Evolutionary conservation across 305 asterid genomes (phyloP), one percentile per base, ranked within the genome.

Genomic region (Striga hermonthica): DNA sequence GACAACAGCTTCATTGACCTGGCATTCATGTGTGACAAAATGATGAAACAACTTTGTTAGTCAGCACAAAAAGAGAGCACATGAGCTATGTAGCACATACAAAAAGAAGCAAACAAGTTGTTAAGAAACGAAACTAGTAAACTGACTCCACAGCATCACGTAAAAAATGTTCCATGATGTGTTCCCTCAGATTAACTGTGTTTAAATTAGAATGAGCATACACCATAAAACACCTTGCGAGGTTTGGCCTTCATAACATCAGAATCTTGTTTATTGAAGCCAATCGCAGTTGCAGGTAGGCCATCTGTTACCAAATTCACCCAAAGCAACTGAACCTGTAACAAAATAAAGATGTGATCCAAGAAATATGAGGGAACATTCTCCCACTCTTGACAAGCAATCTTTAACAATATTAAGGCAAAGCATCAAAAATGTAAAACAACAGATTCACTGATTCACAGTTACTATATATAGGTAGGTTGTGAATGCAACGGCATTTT

Each of bases 251-350:
- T 88, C 99, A 93, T 93, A 66, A 93, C 99, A 82, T 93, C 97
- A 34, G 86, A 88, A 80, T 93, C 99, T 78, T 86, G 99, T 75
- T 93, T 93, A 75, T 93, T 93, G 73, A 93, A 93, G 71, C 99
- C 97, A 79, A 93, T 93, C 48, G 99, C 99, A 71, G 99, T 93
- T 69, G 99, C 99, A 65, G 99, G 99, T 84, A 93, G 81, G 40
- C 99, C 99, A 78, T 93, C 99, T 66, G 97, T 93, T 50, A 93
- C 99, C 83, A 93, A 82, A 82, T 93, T 93, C 76, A 93, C 99
- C 99, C 99, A 93, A 62, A 93, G 97, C 80, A 93, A 78, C 78
- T 93, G 99, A 82, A 93, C 97, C 99, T 93, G 89, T 49, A 74
- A 58, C 43, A 66, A 58, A 78, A 67, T 47, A 73, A 22, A 74